Base-by-base conservation (phyloP, 2,329 filamentous ascomycete species). In the Sclerotiophoma versabilis region DNA sequence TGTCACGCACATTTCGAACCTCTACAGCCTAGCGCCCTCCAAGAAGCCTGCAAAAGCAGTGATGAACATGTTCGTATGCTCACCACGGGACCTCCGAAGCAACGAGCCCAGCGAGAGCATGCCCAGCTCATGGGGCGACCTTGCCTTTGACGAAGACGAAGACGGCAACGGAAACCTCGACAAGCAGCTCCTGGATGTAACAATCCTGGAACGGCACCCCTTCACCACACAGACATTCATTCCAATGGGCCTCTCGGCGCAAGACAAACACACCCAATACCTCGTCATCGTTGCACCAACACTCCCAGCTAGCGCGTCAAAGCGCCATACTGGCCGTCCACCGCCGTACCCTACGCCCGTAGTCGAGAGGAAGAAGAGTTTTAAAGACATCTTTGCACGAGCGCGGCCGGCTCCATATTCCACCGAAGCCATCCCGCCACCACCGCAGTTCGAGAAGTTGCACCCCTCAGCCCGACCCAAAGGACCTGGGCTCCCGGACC, bases 221-320 rank as follows among this genome's bases (percentile, higher is more conserved):
- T 98, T 87, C 76, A 98, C 95, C 1, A 91, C 91, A 1, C 95
- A 99, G 78, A 96, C 92, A 0, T 98, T 99, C 75, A 83, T 91
- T 36, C 95, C 95, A 0, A 79, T 97, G 44, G 84, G 85, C 29
- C 66, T 87, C 23, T 79, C 76, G 1, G 65, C 76, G 10, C 76
- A 77, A n/a, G 76, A 81, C 47, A 63, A 62, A 48, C 66, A 74
- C 47, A 79, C 80, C 10, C 77, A 80, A 19, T 97, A 93, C 73
- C 83, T 99, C 22, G 90, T 98, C 57, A 85, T 98, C 60, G 93
- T 98, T 17, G 93, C 93, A 15, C 93, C 93, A 0, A 91, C 86
- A 11, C 76, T 92, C 8, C 80, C 84, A 10, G 73, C 83, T 5
- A 70, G 71, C n/a, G 57, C 60, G 70, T 67, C 70, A 60, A 55